Evolutionary conservation across 306 rosid genomes (phyloP).

Genomic region (Geum urbanum): DNA sequence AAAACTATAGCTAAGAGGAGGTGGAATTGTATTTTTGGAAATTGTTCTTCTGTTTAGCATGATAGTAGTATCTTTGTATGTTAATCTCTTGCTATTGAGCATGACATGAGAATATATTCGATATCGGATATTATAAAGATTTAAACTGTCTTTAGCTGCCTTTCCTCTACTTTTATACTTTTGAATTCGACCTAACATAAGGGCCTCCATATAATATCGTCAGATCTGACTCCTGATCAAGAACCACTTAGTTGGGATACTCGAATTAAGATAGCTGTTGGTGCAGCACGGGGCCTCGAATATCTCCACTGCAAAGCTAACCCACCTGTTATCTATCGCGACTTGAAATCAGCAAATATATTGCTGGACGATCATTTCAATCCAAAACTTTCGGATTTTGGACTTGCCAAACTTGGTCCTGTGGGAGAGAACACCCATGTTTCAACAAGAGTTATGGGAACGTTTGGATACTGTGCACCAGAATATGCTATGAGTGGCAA

Average conservation of each 20-base stretch:
- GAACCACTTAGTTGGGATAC: slow-evolving; percentile 66
- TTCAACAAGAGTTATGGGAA: slow-evolving; percentile 97
- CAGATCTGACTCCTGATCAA: slow-evolving; percentile 51
- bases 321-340: slow-evolving; percentile 93
- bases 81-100: neutral
- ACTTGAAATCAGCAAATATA: slow-evolving; percentile 92
- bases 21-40: neutral
- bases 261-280: slow-evolving; percentile 85
- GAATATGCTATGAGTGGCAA: slow-evolving; percentile 98
- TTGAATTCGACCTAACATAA: slow-evolving; percentile 12
- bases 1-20: neutral
- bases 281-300: slow-evolving; percentile 87
- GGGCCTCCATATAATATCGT: slow-evolving; percentile 14
- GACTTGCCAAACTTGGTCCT: slow-evolving; percentile 94
- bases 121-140: neutral
- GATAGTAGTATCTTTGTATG: neutral
- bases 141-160: neutral
- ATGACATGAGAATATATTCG: neutral
- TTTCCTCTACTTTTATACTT: neutral
- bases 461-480: slow-evolving; percentile 95
- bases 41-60: neutral
- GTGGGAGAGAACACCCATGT: slow-evolving; percentile 98
- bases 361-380: slow-evolving; percentile 69
- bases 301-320: slow-evolving; percentile 91
- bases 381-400: slow-evolving; percentile 93